phyloP scores from a whole-genome alignment of 1,284 basidiomycete genomes.

The Hortiboletus rubellus region DNA sequence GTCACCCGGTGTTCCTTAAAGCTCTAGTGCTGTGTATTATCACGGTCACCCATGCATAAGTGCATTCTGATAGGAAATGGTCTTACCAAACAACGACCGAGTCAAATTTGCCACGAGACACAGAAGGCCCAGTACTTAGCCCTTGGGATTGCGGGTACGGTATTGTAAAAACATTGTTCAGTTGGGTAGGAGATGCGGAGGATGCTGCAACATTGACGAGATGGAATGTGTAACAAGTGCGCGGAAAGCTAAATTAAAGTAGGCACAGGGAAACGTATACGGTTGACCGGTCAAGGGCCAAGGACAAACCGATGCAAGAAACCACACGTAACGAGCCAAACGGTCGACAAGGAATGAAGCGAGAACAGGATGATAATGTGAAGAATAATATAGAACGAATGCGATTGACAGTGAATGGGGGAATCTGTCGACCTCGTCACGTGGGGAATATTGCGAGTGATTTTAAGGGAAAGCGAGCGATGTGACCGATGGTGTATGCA shows the following conservation, averaged over 20 bases:
- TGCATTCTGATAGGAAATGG: conserved; percentile 7
- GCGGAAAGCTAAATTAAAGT: conserved; percentile 34
- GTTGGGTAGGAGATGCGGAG: conserved; percentile 41
- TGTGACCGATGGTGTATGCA: conserved; percentile 48
- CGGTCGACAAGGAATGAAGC: conserved; percentile 35
- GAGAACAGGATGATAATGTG: conserved; percentile 57
- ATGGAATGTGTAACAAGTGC: conserved; percentile 39
- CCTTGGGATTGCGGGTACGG: conserved; percentile 35
- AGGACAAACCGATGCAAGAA: conserved; percentile 38
- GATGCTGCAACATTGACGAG: conserved; percentile 54
- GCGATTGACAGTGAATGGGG: conserved; percentile 39
- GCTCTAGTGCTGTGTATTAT: conserved; percentile 17
- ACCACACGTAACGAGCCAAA: conserved; percentile 36
- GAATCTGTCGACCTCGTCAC: conserved; percentile 46
- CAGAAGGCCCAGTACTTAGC: conserved; percentile 19
- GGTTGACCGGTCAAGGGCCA: conserved; percentile 22
- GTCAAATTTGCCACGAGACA: conserved; percentile 9
- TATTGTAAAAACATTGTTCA: conserved; percentile 42
- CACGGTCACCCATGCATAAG: conserved; percentile 6
- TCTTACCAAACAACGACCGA: conserved; percentile 4
- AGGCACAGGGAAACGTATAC: conserved; percentile 35
- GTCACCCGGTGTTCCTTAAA: background rate
- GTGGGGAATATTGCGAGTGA: conserved; percentile 36
- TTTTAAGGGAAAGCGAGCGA: conserved; percentile 43
- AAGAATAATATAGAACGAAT: conserved; percentile 74